These are phyloP conservation scores for Phytophthora cactorum DNA, from an alignment of 352 stramenopile species.

Conservation along the genomic window DNA sequence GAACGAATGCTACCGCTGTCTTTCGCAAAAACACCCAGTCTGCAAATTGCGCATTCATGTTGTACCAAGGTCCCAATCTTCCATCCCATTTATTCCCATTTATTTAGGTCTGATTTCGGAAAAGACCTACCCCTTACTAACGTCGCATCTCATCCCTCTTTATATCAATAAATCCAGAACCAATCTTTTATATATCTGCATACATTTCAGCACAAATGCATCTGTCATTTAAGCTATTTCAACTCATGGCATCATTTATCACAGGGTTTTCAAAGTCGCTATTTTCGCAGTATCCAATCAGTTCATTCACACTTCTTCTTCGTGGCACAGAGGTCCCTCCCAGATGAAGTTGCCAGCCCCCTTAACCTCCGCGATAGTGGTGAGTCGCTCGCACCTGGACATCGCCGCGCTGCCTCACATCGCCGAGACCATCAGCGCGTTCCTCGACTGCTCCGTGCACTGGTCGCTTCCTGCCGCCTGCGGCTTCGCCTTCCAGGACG, in stretches of 20 bases:
- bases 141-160: neutral
- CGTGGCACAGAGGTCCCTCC: neutral
- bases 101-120: neutral
- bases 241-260: slow-evolving; percentile 13
- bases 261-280: neutral
- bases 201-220: neutral
- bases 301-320: slow-evolving; percentile 31
- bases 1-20: too few relatives aligned
- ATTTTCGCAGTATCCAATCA: slow-evolving; percentile 25
- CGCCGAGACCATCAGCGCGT: slow-evolving; percentile 34
- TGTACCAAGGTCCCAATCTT: neutral
- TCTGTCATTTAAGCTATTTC: neutral
- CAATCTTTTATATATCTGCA: neutral
- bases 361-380: slow-evolving; percentile 20
- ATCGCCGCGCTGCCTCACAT: slow-evolving; percentile 40
- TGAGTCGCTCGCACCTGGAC: slow-evolving; percentile 25
- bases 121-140: neutral
- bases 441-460: slow-evolving; percentile 34
- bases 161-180: neutral
- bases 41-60: too few relatives aligned
- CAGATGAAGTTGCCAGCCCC: slow-evolving; percentile 11
- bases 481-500: slow-evolving; percentile 20
- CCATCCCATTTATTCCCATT: neutral
- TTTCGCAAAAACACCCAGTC: too few relatives aligned
- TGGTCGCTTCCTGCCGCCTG: slow-evolving; percentile 36